Percentiles rank a stretch among this genome's conserved stretches.
phyloP scores from a whole-genome alignment of 2,329 filamentous ascomycete species.

The Aspergillus sp. region DNA sequence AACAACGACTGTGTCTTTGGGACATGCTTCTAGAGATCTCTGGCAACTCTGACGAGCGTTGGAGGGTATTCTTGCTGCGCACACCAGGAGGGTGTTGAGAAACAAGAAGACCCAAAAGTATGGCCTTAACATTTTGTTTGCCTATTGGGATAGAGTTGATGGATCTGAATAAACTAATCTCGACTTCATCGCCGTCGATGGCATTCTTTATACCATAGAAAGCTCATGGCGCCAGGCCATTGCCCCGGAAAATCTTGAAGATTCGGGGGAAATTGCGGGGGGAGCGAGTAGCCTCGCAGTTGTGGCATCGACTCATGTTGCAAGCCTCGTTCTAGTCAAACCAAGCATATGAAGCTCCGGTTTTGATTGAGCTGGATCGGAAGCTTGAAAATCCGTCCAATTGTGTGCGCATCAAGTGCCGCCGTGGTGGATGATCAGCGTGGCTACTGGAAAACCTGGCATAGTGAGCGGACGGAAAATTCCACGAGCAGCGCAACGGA shows the following conservation, averaged over 20 bases:
- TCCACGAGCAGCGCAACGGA: constrained; percentile 14
- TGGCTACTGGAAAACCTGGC: not conserved
- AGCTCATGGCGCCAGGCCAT: not conserved
- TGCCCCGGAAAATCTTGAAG: constrained; percentile 10
- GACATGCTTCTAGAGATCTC: constrained; percentile 23
- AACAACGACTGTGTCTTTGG: constrained; percentile 29
- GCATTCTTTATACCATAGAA: constrained; percentile 3
- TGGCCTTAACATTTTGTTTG: constrained; percentile 7
- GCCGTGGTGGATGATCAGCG: not conserved
- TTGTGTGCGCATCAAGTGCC: not conserved
- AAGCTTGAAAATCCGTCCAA: not conserved
- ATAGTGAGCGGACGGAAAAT: constrained; percentile 22
- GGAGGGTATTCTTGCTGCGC: constrained; percentile 8
- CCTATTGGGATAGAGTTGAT: not conserved
- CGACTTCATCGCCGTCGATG: not conserved
- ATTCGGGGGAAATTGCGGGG: constrained; percentile 15
- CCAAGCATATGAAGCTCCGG: constrained; percentile 10
- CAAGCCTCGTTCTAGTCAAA: constrained; percentile 4
- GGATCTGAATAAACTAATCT: not conserved
- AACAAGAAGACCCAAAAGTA: constrained; percentile 11
- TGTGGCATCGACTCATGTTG: not conserved
- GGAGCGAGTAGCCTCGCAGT: not conserved
- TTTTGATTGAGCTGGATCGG: not conserved
- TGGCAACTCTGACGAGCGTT: constrained; percentile 26
- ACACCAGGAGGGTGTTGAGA: constrained; percentile 9